Evolutionary conservation across 257 asterid genomes (phyloP).

Genomic region (Forsythia viridissima): DNA sequence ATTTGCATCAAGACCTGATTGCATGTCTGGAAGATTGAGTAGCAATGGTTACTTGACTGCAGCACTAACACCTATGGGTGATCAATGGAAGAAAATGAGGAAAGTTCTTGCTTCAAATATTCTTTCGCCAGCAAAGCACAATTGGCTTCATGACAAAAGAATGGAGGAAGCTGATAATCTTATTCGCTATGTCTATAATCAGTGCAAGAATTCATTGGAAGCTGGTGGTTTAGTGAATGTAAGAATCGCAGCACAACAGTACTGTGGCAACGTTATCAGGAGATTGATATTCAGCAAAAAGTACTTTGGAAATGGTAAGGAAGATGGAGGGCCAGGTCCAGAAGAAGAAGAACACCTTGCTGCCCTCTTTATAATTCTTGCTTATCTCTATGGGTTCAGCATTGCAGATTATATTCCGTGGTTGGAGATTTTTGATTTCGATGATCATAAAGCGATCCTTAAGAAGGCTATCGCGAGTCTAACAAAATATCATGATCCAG

Average conservation of each 20-base stretch:
- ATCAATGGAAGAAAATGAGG: constrained; percentile 32
- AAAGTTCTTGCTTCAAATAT: constrained; percentile 8
- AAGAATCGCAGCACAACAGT: constrained; percentile 21
- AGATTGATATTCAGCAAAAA: constrained; percentile 23
- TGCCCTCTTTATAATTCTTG: neutral
- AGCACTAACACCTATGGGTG: constrained; percentile 4
- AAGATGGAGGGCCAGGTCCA: constrained; percentile 21
- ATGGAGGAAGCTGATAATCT: constrained; percentile 30
- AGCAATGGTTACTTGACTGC: constrained; percentile 5
- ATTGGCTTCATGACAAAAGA: constrained; percentile 11
- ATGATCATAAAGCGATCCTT: neutral
- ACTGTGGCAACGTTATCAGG: constrained; percentile 27
- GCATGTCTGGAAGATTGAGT: neutral
- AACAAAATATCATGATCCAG: constrained; percentile 7
- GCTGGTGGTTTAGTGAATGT: constrained; percentile 19
- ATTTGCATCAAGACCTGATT: constrained; percentile 21
- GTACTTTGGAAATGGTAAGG: constrained; percentile 25
- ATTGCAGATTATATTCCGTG: constrained; percentile 14
- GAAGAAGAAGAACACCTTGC: constrained; percentile 25
- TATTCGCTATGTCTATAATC: constrained; percentile 3
- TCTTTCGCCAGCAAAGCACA: constrained; percentile 10
- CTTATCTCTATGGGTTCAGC: constrained; percentile 1
- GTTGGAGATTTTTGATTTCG: constrained; percentile 6
- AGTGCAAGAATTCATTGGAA: neutral
- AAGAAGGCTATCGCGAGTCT: neutral